Evolutionary conservation across 1,284 basidiomycete genomes (phyloP), one percentile per base, ranked within the genome.

Genomic region (Rhodotorula glutinis): DNA sequence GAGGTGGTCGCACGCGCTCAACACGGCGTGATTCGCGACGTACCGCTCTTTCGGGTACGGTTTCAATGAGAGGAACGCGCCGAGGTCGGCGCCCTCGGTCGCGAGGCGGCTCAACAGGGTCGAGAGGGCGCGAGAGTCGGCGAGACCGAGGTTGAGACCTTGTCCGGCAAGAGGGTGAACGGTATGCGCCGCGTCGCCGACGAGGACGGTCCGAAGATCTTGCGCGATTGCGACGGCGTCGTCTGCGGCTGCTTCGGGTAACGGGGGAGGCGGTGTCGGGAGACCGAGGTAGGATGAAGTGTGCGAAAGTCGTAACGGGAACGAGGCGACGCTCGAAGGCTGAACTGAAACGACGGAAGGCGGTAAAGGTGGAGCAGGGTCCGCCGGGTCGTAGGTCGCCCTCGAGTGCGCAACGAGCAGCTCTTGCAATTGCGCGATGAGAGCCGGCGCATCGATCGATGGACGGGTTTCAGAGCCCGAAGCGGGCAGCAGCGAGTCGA

Each of bases 151-250:
- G 78, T 99, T 98, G 52, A 98, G 81, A 0, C 95, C 96, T 77
- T 98, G 96, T 2, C 96, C 96, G 0, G 94, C 95, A n/a, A 98
- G 85, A 0, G 96, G 96, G 76, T 98, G 96, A 8, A 92, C 84
- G 0, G 91, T 91, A 76, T 98, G 96, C 21, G 94, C 95, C 1
- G 96, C 94, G 79, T 98, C 96, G 8, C 96, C 96, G 1, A 98
- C 86, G 4, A 98, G 85, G 2, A 88, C 93, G 0, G 90, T 94
- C 4, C 95, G 85, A 4, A 60, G 21, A 19, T 75, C 74, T 23
- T 57, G 49, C 1, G 82, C 81, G 2, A 85, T 84, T 0, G 85
- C 85, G 74, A 27, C 47, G 23, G 47, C 47, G 9, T 3, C 49
- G n/a, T 13, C 49, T n/a, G 25, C 25, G n/a, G n/a, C 25, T 13